Percentiles rank a stretch among this genome's conserved stretches.
Conservation (phyloP, 768 basidiomycete genomes). For the Porpolomopsis calyptriformis region DNA sequence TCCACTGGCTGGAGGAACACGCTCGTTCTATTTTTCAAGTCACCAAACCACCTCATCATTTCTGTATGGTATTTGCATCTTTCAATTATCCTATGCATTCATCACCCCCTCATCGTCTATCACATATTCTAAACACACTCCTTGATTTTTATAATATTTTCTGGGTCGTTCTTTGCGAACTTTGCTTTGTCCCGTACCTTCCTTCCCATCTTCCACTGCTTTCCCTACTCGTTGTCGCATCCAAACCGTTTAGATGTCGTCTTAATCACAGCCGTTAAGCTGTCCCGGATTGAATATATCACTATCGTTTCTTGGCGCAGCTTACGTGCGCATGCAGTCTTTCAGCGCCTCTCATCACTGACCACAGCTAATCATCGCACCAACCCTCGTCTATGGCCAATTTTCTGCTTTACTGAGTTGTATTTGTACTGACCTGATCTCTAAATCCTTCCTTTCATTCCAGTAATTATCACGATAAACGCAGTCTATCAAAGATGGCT, state of each 20-base stretch:
- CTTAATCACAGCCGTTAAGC: no score
- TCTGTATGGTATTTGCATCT: constrained; percentile 1
- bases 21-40: background rate
- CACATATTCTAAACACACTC: background rate
- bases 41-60: background rate
- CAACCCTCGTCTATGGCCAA: no score
- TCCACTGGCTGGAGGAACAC: background rate
- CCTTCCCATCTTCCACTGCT: background rate
- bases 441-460: background rate
- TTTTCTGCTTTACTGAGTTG: background rate
- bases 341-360: no score
- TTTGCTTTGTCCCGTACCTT: no score
- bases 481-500: no score
- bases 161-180: background rate
- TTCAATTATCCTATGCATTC: constrained; percentile 1
- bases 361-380: no score
- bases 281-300: no score
- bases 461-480: no score
- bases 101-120: background rate
- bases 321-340: no score
- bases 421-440: background rate
- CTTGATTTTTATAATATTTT: background rate
- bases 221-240: background rate
- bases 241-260: background rate
- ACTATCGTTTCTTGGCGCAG: no score